Percentiles rank a stretch among this genome's conserved stretches.
Evolutionary conservation across 164 flowering plant genomes (phyloP).

Genomic region (Aristolochia fimbriata): DNA sequence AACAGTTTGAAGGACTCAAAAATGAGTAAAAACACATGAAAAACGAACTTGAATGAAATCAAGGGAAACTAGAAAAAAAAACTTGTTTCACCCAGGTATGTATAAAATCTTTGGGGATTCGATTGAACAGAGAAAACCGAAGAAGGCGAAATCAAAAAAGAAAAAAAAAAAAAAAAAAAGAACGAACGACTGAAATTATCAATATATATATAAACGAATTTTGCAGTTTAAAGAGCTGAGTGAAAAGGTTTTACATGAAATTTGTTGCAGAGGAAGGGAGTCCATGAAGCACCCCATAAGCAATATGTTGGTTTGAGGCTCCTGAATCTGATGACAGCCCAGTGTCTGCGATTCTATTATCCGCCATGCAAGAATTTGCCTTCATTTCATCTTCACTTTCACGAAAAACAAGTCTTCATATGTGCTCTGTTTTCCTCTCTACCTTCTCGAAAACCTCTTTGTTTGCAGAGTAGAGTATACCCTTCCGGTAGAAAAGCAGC

Average conservation of each 20-base stretch:
- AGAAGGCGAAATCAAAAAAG: no score
- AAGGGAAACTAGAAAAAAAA: no score
- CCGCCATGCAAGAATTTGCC: slow-evolving; percentile 58
- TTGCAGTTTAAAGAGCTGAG: background rate
- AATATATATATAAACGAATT: background rate
- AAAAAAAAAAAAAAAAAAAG: no score
- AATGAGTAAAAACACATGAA: no score
- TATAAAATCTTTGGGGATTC: no score
- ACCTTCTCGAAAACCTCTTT: background rate
- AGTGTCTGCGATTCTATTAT: slow-evolving; percentile 56
- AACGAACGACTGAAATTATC: no score
- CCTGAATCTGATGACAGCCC: slow-evolving; percentile 61
- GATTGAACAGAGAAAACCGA: no score
- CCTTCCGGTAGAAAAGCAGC: no score
- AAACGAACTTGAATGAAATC: no score
- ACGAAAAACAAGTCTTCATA: background rate
- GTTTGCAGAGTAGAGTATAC: background rate
- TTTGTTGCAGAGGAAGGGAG: slow-evolving; percentile 29
- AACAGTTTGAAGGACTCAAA: no score
- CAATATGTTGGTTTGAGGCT: slow-evolving; percentile 44
- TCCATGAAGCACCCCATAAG: slow-evolving; percentile 52
- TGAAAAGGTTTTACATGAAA: slow-evolving; percentile 39
- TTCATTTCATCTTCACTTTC: slow-evolving; percentile 21
- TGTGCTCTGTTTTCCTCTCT: slow-evolving; percentile 1
- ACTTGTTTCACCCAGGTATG: no score